Percentiles rank a stretch among this genome's conserved stretches.
Evolutionary conservation across 208 protist species (phyloP).

Genomic region (Acanthamoeba divionensis): DNA sequence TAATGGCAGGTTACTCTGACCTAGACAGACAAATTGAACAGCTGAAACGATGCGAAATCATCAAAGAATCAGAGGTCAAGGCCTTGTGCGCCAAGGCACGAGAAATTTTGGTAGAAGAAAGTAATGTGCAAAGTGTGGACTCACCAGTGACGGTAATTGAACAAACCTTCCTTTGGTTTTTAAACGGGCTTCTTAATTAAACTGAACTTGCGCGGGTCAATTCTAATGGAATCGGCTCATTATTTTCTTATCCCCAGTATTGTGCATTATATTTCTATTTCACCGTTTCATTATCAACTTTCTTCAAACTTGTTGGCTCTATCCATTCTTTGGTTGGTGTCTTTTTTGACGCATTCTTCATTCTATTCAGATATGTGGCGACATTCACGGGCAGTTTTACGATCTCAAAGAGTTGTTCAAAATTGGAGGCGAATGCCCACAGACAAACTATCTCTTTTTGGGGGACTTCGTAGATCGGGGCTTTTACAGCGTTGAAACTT

Average conservation of each 20-base stretch:
- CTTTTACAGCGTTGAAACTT: slow-evolving; percentile 91
- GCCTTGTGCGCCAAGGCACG: slow-evolving; percentile 80
- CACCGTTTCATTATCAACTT: too few species aligned
- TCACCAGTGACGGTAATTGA: slow-evolving; percentile 85
- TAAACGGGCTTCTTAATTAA: too few species aligned
- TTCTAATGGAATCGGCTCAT: too few species aligned
- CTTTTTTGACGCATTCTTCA: too few species aligned
- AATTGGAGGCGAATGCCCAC: slow-evolving; percentile 80
- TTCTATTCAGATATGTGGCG: too few species aligned
- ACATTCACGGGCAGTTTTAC: slow-evolving; percentile 99
- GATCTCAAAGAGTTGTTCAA: slow-evolving; percentile 97
- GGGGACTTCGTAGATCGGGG: slow-evolving; percentile 97
- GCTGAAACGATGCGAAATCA: slow-evolving; percentile 90
- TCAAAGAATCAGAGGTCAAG: slow-evolving; percentile 86
- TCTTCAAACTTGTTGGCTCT: too few species aligned
- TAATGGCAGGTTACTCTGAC: slow-evolving; percentile 59
- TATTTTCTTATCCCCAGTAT: too few species aligned
- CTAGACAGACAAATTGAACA: slow-evolving; percentile 95
- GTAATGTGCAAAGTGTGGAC: slow-evolving; percentile 87
- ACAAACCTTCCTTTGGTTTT: too few species aligned
- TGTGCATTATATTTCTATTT: too few species aligned
- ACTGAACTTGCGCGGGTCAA: too few species aligned
- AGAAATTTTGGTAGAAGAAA: slow-evolving; percentile 89
- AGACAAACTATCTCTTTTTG: slow-evolving; percentile 96
- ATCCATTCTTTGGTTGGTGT: too few species aligned